These are phyloP conservation scores for Leishmania mexicana DNA, from an alignment of 208 protist species.

Conservation along the genomic window DNA sequence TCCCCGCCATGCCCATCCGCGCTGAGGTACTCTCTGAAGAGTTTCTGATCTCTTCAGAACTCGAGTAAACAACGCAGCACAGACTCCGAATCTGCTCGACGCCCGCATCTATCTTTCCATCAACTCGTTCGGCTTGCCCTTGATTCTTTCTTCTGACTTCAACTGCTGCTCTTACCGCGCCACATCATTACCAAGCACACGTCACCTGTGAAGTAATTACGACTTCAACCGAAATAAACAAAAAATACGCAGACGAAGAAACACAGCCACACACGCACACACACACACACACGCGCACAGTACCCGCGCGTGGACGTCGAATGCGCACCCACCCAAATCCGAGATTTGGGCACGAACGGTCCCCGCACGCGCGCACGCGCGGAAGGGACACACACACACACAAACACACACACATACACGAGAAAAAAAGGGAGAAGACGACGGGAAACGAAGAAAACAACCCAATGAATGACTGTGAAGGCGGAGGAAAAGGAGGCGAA, in stretches of 20 bases:
- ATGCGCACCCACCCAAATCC: background rate
- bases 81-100: background rate
- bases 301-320: background rate
- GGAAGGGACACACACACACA: background rate
- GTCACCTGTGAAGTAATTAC: background rate
- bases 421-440: background rate
- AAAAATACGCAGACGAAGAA: background rate
- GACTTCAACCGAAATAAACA: background rate
- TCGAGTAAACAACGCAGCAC: background rate
- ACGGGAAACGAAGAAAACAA: background rate
- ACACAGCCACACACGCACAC: background rate
- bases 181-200: background rate
- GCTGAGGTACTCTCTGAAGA: background rate
- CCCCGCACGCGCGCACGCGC: background rate
- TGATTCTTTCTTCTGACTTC: background rate
- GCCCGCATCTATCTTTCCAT: background rate
- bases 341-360: background rate
- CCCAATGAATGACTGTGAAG: background rate
- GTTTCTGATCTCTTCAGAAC: background rate
- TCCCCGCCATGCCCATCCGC: background rate
- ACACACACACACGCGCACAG: background rate
- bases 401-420: background rate
- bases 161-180: background rate
- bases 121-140: background rate
- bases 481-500: background rate